phyloP scores from a whole-genome alignment of 2,329 filamentous ascomycete species.

The Botrytis galanthina region DNA sequence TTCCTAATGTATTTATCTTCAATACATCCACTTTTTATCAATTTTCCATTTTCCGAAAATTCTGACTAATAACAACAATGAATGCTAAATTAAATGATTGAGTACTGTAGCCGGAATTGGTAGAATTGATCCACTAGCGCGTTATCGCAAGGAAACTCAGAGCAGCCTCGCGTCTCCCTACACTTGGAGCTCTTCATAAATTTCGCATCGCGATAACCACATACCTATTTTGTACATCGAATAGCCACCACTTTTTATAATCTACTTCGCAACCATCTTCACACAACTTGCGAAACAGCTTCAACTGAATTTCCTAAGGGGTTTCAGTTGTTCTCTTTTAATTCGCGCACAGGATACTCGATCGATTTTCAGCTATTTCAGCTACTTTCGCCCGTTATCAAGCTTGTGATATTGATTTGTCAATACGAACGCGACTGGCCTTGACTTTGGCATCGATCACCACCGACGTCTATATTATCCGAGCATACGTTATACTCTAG shows the following conservation, averaged over 20 bases:
- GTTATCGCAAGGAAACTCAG: neutral
- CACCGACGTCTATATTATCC: neutral
- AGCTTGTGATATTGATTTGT: slow-evolving; percentile 1
- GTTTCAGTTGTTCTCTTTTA: neutral
- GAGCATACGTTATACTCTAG: neutral
- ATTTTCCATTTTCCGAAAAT: neutral
- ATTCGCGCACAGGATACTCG: neutral
- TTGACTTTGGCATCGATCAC: neutral
- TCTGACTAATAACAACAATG: neutral
- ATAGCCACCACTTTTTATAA: neutral
- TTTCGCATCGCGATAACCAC: neutral
- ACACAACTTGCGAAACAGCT: neutral
- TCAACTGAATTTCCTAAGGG: no score
- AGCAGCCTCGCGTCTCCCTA: slow-evolving; percentile 15
- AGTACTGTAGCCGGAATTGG: neutral
- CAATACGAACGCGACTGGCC: neutral
- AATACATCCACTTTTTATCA: neutral
- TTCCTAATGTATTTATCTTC: neutral
- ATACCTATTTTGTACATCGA: neutral
- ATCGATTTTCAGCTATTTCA: neutral
- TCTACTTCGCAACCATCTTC: neutral
- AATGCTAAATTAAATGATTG: neutral
- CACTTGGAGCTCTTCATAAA: neutral
- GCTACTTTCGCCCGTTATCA: neutral
- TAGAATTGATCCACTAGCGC: slow-evolving; percentile 10